Percentiles rank a stretch among this genome's conserved stretches.
phyloP scores from a whole-genome alignment of 1,139 yeast genomes.

The Suhomyces coccinellae region DNA sequence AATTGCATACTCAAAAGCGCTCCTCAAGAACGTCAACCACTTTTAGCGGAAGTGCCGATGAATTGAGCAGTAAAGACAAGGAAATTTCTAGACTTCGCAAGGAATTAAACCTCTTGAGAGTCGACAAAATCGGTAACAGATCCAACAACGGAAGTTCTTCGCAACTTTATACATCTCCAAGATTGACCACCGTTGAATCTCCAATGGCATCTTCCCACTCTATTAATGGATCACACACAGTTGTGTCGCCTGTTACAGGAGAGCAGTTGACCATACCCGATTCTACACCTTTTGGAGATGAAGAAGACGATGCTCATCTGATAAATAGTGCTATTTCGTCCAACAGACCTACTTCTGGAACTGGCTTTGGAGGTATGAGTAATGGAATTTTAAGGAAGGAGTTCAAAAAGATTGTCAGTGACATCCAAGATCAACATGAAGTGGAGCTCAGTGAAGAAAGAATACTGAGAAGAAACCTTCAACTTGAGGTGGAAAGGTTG shows the following conservation, averaged over 20 bases:
- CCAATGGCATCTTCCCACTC: conserved; percentile 15
- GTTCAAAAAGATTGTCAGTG: conserved; percentile 65
- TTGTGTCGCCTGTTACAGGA: conserved; percentile 31
- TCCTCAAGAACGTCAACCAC: conserved; percentile 1
- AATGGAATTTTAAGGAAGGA: conserved; percentile 62
- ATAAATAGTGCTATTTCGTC: conserved; percentile 15
- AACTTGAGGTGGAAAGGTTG: conserved; percentile 32
- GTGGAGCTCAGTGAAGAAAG: conserved; percentile 59
- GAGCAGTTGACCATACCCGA: conserved; percentile 15
- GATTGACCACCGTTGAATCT: conserved; percentile 11
- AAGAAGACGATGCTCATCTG: conserved; percentile 20
- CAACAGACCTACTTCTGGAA: conserved; percentile 21
- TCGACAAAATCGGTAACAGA: conserved; percentile 48
- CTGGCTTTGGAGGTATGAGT: conserved; percentile 23
- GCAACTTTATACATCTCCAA: conserved; percentile 14
- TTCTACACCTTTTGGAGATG: conserved; percentile 14
- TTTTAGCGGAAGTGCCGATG: conserved; percentile 13
- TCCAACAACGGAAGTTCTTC: conserved; percentile 11
- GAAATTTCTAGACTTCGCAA: conserved; percentile 49
- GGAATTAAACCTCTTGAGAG: conserved; percentile 48
- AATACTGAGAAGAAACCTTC: conserved; percentile 51
- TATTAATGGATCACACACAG: conserved; percentile 9
- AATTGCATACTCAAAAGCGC: conserved; percentile 16
- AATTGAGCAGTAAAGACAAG: conserved; percentile 38
- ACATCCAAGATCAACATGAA: conserved; percentile 63